Evolutionary conservation across 139 green algal species (phyloP), one percentile per base, ranked within the genome.

Genomic region (Chara braunii): DNA sequence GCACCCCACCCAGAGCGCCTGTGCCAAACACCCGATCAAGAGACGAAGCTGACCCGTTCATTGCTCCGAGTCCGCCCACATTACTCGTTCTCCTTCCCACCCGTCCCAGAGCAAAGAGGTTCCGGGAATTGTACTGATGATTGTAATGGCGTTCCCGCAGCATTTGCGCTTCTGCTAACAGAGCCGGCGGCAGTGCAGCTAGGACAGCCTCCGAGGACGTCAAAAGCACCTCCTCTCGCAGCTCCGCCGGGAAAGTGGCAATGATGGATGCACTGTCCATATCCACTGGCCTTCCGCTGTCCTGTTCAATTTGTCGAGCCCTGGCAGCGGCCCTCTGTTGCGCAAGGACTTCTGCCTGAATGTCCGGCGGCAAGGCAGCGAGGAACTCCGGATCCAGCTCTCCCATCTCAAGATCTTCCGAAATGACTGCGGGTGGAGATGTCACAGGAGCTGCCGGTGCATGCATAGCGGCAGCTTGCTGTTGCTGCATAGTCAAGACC

Each of bases 351-450:
- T 97, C 91, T 18, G 83, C 81, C 34, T 85, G 84, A n/a, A 97
- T 86, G 26, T 97, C 91, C 1, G 82, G 80, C 0, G 91, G 91
- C 31, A 97, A 78, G 0, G 91, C 91, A 18, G 87, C 90, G 45
- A 97, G 75, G 67, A 97, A 97, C 69, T 95, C 88, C 2, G 90
- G 89, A 51, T 97, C 90, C 14, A 97, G 80, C 12, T 77, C 64
- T 31, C n/a, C 48, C 12, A 24, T 32, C 5, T 51, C 60, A 12
- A 62, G 59, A 31, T 8, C 42, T 22, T 32, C 43, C 34, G 32
- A 9, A 28, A 26, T 34, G n/a, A 34, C 26, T 23, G 7, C 23
- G 9, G 56, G 28, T 62, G 56, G 28, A 58, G 50, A 14, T 12
- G 12, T 11, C 11, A 12, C 11, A 58, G 50, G 11, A 58, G 50